Base-by-base conservation (phyloP, 2,329 filamentous ascomycete genomes). In the Amesomyces nigricolor region DNA sequence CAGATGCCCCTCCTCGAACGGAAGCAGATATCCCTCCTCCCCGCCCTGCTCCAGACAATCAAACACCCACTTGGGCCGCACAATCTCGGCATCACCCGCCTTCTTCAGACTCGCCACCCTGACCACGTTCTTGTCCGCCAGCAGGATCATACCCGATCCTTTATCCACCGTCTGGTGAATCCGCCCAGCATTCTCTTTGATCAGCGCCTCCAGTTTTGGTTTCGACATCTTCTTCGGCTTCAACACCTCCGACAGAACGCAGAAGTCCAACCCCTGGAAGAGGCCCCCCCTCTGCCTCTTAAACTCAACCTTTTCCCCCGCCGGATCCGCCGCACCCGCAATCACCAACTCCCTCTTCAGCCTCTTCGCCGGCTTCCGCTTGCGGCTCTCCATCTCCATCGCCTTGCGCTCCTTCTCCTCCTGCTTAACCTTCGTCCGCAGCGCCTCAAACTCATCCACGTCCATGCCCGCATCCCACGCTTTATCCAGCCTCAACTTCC, bases 21-120 rank as follows among this genome's bases (percentile, higher is more conserved):
- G 78, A 4, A 95, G 80, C 7, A 96, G 71, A 11, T 87, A 79
- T 4, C 79, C 76, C 3, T 78, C 79, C 1, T 53, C 60, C 17
- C 59, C 61, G 51, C 61, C 78, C 71, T 69, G 82, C 69, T 79
- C 78, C 35, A 95, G 77, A 64, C 89, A 94, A 68, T 97, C 91
- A 29, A 88, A 75, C 2, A 97, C 73, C 94, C 94, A 99, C 5
- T 76, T 78, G 0, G 91, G 88, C 19, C 83, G 82, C 54, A 97
- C 78, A 49, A 99, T 86, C 62, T 89, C 85, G 6, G 81, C 78
- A 0, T 81, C 75, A 3, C 83, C 86, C 5, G 75, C 77, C 64
- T 94, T 95, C 58, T 90, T 83, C 8, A 96, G 71, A 9, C 89
- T 91, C 1, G 89, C 88, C 1, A 91, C 91, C 65, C 91, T 91